Evolutionary conservation across 2,329 filamentous ascomycete species (phyloP).

Genomic region (Claviceps purpurea): DNA sequence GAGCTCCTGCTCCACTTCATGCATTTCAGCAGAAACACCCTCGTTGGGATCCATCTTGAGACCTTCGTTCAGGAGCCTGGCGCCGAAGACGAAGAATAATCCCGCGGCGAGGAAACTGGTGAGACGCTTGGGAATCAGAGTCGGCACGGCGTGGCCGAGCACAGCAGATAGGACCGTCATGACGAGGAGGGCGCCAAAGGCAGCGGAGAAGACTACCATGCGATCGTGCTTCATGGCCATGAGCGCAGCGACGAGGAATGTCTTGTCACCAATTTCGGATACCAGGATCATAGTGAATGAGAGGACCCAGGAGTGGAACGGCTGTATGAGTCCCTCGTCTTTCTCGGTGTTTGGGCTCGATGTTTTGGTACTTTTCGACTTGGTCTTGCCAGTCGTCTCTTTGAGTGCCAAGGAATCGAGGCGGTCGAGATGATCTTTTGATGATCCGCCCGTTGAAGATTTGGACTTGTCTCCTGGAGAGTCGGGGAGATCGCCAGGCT

Average conservation of each 20-base stretch:
- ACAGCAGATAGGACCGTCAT: constrained; percentile 95
- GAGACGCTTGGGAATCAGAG: constrained; percentile 77
- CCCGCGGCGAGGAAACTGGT: constrained; percentile 77
- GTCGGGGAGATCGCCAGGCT: constrained; percentile 67
- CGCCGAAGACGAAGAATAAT: constrained; percentile 83
- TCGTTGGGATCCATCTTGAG: constrained; percentile 80
- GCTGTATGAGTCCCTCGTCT: constrained; percentile 56
- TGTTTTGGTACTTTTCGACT: constrained; percentile 7
- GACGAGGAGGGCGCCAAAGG: constrained; percentile 77
- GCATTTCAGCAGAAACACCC: constrained; percentile 92
- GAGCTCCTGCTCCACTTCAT: constrained; percentile 86
- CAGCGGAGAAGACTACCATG: constrained; percentile 84
- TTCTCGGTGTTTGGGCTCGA: constrained; percentile 20
- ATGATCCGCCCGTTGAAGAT: constrained; percentile 46
- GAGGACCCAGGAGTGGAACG: constrained; percentile 77
- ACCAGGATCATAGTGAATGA: constrained; percentile 96
- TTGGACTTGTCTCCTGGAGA: constrained; percentile 63
- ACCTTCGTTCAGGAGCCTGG: constrained; percentile 72
- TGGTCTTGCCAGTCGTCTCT: constrained; percentile 12
- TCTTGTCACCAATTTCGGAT: constrained; percentile 96
- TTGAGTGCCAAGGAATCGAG: constrained; percentile 4
- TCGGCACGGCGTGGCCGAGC: constrained; percentile 81
- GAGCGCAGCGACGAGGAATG: constrained; percentile 87
- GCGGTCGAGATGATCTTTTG: constrained; percentile 2
- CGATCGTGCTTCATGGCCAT: constrained; percentile 99